Conservation (phyloP, 208 protist genomes). For the Blastocrithidia nonstop region DNA sequence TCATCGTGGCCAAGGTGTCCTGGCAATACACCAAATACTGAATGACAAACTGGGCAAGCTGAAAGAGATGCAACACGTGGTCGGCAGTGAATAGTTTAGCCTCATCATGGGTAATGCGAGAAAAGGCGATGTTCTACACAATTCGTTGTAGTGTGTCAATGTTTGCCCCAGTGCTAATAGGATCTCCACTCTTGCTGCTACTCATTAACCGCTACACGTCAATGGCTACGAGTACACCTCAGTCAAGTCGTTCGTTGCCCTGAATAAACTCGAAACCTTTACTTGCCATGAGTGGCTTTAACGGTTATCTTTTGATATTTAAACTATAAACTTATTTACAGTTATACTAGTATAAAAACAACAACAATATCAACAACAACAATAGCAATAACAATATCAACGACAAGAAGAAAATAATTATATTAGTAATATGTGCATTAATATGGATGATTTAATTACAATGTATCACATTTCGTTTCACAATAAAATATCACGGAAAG, state of each 20-base stretch:
- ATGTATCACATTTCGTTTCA: no score
- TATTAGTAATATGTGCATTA: not conserved
- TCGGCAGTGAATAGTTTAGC: slow-evolving; percentile 71
- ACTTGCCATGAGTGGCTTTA: slow-evolving; percentile 7
- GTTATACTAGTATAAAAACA: not conserved
- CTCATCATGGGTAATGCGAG: slow-evolving; percentile 71
- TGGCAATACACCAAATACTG: slow-evolving; percentile 86
- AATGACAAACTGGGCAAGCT: slow-evolving; percentile 67
- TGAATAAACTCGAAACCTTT: slow-evolving; percentile 59
- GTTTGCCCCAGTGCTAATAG: no score
- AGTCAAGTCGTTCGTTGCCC: slow-evolving; percentile 78
- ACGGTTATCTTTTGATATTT: slow-evolving; percentile 1
- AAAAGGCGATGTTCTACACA: slow-evolving; percentile 80
- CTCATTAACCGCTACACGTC: slow-evolving; percentile 63
- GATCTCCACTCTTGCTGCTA: no score
- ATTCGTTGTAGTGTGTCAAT: slow-evolving; percentile 79
- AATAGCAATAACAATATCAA: slow-evolving; percentile 4
- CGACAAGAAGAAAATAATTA: not conserved
- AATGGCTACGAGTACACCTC: slow-evolving; percentile 76
- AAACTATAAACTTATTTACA: slow-evolving; percentile 1
- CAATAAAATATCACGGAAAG: no score
- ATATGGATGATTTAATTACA: not conserved
- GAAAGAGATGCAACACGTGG: slow-evolving; percentile 76
- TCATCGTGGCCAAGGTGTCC: slow-evolving; percentile 70
- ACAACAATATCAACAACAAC: not conserved